These are phyloP conservation scores for Sideroxylon spinosum DNA, from an alignment of 179 eudicot species.

Conservation along the genomic window DNA sequence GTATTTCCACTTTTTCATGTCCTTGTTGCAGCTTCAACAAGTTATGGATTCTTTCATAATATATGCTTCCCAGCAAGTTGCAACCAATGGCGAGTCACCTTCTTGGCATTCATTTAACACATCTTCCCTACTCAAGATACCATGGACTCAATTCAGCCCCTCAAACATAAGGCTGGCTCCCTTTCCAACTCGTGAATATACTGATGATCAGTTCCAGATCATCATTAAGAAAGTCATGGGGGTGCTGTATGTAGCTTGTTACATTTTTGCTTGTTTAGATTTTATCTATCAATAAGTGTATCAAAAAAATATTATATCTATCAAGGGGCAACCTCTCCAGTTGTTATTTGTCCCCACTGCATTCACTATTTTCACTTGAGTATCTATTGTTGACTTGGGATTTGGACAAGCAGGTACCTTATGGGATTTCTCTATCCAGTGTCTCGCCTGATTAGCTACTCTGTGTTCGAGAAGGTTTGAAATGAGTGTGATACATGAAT, in stretches of 20 bases:
- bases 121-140: constrained; percentile 29
- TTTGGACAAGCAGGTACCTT: constrained; percentile 59
- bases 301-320: not conserved
- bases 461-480: constrained; percentile 89
- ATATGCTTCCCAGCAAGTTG: constrained; percentile 61
- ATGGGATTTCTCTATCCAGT: constrained; percentile 97
- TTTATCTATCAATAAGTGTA: not conserved
- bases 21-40: constrained; percentile 86
- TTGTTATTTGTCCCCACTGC: not conserved
- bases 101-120: constrained; percentile 23
- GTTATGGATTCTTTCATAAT: constrained; percentile 87
- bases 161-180: constrained; percentile 85
- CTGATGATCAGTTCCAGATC: constrained; percentile 96
- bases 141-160: constrained; percentile 72
- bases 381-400: constrained; percentile 19
- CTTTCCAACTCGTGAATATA: constrained; percentile 95
- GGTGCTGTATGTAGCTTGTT: constrained; percentile 67
- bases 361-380: not conserved
- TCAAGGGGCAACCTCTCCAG: not conserved
- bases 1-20: not conserved
- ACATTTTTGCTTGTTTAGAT: constrained; percentile 1
- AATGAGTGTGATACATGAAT: constrained; percentile 9
- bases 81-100: constrained; percentile 27
- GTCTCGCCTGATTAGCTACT: constrained; percentile 89
- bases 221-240: constrained; percentile 96